Base-by-base conservation (phyloP, 192 early-diverging fungal genomes). In the Backusella macrospora region DNA sequence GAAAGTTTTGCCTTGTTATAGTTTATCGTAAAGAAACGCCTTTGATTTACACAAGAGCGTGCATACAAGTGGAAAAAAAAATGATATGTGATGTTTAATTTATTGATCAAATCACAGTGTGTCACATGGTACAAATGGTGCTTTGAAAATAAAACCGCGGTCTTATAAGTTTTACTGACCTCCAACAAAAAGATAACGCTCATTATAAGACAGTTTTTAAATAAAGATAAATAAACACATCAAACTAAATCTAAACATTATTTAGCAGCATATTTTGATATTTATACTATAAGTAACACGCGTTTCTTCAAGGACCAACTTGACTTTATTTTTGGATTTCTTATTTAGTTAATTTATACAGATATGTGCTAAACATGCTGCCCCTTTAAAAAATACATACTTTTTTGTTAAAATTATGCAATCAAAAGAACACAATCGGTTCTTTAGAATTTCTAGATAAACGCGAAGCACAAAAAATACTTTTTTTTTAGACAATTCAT, bases 81-180 rank as follows among this genome's bases (percentile, higher is more conserved):
- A 8, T 23, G 3, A 23, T 7, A 23, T 12, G 9, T 26, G 14
- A 59, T 59, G 9, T 13, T 59, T 23, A 59, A 59, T 59, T 59
- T 59, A 59, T 59, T 59, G 9, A 59, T 59, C 10, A 21, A 59
- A 59, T 59, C 23, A 59, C 52, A 59, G 21, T 59, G 52, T 59
- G 52, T 26, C 21, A 59, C 52, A 59, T 59, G 9, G 52, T 59
- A 59, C 52, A 59, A 10, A 59, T 26, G 21, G 52, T 5, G 26
- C 10, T 10, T 59, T 26, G 4, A 7, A 34, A 0, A 8, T 59
- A 14, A 14, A 26, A 3, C 52, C 52, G 52, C 21, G 52, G 21
- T 59, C 13, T 23, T 59, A 59, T 59, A 12, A 12, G 8, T 12
- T 59, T 21, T 52, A 52, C 18, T 18, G 18, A 18, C 3, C n/a